These are phyloP conservation scores for Tolypocladium ovalisporum DNA, from an alignment of 2,329 filamentous ascomycete genomes.

Conservation along the genomic window DNA sequence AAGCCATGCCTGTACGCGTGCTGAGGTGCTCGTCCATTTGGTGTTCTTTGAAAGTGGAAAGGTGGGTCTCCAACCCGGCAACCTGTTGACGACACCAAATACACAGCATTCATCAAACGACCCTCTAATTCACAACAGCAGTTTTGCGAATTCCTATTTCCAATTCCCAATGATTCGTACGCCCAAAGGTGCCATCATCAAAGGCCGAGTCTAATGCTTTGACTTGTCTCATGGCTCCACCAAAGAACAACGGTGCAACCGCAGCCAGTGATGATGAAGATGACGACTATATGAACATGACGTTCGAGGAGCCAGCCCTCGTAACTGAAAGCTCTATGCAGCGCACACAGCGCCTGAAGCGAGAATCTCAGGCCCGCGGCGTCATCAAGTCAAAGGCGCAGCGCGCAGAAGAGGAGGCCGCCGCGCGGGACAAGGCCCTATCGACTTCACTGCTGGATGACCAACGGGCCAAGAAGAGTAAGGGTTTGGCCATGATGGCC, in stretches of 20 bases:
- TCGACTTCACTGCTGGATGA: conserved; percentile 59
- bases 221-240: conserved; percentile 4
- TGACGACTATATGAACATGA: conserved; percentile 97
- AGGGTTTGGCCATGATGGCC: conserved; percentile 93
- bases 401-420: conserved; percentile 61
- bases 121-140: neutral
- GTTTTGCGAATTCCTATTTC: neutral
- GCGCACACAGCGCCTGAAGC: conserved; percentile 40
- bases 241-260: conserved; percentile 5
- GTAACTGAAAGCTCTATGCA: conserved; percentile 43
- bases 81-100: neutral
- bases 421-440: conserved; percentile 64
- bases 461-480: conserved; percentile 51
- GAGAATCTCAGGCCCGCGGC: conserved; percentile 57
- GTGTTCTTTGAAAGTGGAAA: neutral
- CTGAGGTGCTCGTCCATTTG: too few relatives aligned
- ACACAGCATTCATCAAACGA: neutral
- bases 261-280: conserved; percentile 50
- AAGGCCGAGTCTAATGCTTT: neutral
- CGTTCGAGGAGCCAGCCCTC: conserved; percentile 58
- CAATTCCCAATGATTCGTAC: neutral
- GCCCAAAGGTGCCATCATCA: neutral
- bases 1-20: too few relatives aligned
- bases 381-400: conserved; percentile 73
- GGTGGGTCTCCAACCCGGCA: neutral